Evolutionary conservation across 225 moss, liverwort and hornwort genomes (phyloP).

Genomic region (Neckera pumila): DNA sequence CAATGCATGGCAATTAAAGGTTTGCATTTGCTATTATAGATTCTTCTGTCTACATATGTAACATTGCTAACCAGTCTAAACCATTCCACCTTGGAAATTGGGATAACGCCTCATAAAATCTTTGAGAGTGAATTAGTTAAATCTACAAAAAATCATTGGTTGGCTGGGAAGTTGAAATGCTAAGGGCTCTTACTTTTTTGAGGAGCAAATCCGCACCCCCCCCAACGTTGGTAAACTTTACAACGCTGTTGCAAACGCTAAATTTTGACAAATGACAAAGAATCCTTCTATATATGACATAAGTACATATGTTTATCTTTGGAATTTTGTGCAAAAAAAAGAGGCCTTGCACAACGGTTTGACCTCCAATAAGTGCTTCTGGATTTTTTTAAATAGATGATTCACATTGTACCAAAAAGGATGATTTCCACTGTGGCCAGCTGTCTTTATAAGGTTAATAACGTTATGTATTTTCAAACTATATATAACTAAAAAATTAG

Average conservation of each 20-base stretch:
- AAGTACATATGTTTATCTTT: no score
- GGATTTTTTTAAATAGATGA: no score
- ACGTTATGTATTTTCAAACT: no score
- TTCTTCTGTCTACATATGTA: no score
- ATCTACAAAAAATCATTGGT: no score
- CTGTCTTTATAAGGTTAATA: no score
- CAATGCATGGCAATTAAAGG: neutral
- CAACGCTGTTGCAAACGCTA: rapidly evolving
- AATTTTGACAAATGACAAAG: rapidly evolving
- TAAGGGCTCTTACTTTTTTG: rapidly evolving
- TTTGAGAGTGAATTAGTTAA: no score
- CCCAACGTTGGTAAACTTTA: no score
- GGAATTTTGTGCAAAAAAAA: no score
- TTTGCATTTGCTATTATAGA: neutral
- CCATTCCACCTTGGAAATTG: rapidly evolving
- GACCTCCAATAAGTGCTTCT: neutral
- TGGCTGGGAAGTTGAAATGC: neutral
- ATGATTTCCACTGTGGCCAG: no score
- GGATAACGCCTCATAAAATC: neutral
- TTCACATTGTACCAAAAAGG: no score
- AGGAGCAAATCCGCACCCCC: rapidly evolving
- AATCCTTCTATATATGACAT: neutral
- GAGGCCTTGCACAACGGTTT: neutral
- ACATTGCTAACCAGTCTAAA: neutral
- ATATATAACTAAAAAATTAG: no score